Base-by-base conservation (phyloP, 2,329 filamentous ascomycete genomes). In the Botrytis elliptica region DNA sequence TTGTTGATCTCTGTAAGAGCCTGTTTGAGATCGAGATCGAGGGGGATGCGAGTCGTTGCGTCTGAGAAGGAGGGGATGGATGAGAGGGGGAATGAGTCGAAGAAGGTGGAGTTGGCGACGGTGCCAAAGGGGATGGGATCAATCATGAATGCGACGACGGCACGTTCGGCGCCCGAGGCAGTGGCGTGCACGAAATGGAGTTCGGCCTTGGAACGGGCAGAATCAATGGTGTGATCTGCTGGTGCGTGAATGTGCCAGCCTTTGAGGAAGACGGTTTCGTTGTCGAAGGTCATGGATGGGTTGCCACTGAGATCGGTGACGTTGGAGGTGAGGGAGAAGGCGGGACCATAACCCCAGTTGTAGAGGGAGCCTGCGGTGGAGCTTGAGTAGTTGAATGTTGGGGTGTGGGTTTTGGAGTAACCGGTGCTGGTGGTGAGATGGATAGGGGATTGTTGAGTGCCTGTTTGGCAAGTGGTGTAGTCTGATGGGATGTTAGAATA, bases 211-310 rank as follows among this genome's bases (percentile, higher is more conserved):
- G 82, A 80, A 52, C 83, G 82, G 55, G 82, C 79, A 49, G 83
- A 83, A 65, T 83, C 80, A 6, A 87, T 82, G 4, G 82, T 81
- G 78, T 88, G 86, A 73, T 87, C 86, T 8, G 85, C 85, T 0
- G 86, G 86, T 0, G 85, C 78, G 76, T 88, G 86, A 67, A 86
- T 84, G 80, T 87, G 86, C 85, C 85, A 87, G 65, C 85, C 84
- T 59, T 80, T 82, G 14, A 87, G 81, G 77, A 85, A 87, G 36
- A 85, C 81, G 1, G 84, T 86, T 74, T 83, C 80, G 77, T 85
- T 83, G 70, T 86, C 84, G 78, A 83, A 86, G 2, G 80, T 82
- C 73, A 87, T 79, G 63, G 81, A 81, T 4, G 85, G 84, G 42
- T 83, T 80, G 1, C 75, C 77, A 8, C 82, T 83, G 75, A 83